Base-by-base conservation (phyloP, 768 basidiomycete genomes). In the Macrolepiota dolichaula region DNA sequence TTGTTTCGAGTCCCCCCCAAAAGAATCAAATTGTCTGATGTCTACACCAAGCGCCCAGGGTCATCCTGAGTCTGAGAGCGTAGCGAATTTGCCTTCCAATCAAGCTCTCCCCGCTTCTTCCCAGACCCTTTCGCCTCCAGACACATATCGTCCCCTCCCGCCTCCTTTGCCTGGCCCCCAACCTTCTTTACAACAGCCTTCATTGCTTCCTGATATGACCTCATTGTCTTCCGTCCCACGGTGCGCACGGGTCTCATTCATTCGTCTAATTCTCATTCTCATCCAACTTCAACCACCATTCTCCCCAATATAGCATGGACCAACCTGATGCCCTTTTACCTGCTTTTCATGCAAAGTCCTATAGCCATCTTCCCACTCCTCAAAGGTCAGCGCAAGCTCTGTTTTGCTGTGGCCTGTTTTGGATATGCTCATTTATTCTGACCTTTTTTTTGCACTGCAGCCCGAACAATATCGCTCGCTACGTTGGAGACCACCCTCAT, bases 301-400 rank as follows among this genome's bases (percentile, higher is more conserved):
- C 52, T 3, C 35, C 37, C 50, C 25, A 55, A 37, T 51, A 17
- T 61, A 71, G 66, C 53, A 53, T 63, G 51, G 60, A 63, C 42
- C 64, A 59, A 27, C 36, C 55, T 29, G 67, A 67, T 51, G 47
- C 55, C 4, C 59, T 68, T 1, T 51, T 66, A 3, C 59, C 71
- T 6, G 55, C 71, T 13, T 71, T 69, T 57, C 61, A 70, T 17
- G 52, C 69, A 15, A 70, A 66, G 37, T 69, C 66, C 38, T 71
- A 69, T 60, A 71, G 63, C 37, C 75, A 76, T 56, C 66, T 77
- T 37, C 75, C 75, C 29, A 77, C 76, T 22, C 76, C 76, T 22
- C 75, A 76, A 55, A 72, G 72, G 72, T 71, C 38, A 62, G 68
- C 42, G 10, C 24, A 24, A 27, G 37, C 35, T 36, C 42, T 24